Conservation (phyloP, 352 stramenopile species). For the Saprolegnia parasitica region DNA sequence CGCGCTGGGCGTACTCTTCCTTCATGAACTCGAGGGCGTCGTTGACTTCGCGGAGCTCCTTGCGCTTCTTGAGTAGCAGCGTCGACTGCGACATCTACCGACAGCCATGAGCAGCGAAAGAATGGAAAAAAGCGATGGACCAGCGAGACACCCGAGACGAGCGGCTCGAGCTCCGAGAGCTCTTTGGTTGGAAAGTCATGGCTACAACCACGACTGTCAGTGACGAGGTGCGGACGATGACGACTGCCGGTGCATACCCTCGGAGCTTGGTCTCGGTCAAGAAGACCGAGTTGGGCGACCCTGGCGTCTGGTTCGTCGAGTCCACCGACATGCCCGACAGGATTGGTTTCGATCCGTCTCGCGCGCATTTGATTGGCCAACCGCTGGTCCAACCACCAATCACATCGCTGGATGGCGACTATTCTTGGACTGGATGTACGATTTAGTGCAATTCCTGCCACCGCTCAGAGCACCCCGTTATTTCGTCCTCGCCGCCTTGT, state of each 20-base stretch:
- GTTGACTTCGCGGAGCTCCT: slow-evolving; percentile 91
- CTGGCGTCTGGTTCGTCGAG: not conserved
- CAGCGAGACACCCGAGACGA: slow-evolving; percentile 72
- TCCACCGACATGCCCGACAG: not conserved
- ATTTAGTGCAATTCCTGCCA: not conserved
- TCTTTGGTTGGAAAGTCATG: slow-evolving; percentile 46
- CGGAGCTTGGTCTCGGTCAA: slow-evolving; percentile 66
- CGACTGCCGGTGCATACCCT: slow-evolving; percentile 34
- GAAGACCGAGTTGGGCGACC: slow-evolving; percentile 42
- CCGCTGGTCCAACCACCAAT: not conserved
- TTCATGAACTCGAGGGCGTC: slow-evolving; percentile 92
- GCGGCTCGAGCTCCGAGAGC: slow-evolving; percentile 64
- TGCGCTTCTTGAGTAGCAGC: slow-evolving; percentile 89
- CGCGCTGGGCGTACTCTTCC: slow-evolving; percentile 84
- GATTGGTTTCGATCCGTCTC: not conserved
- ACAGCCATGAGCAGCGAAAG: not conserved
- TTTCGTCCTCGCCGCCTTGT: not conserved
- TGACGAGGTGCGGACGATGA: not conserved
- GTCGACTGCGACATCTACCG: slow-evolving; percentile 85
- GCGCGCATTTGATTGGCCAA: not conserved
- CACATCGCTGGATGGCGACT: not conserved
- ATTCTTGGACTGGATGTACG: not conserved
- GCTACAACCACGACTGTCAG: slow-evolving; percentile 21
- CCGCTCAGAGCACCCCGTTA: not conserved
- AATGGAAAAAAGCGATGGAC: not conserved